Evolutionary conservation across 805 yeast species (phyloP).

Genomic region (Ogataea degrootiae): DNA sequence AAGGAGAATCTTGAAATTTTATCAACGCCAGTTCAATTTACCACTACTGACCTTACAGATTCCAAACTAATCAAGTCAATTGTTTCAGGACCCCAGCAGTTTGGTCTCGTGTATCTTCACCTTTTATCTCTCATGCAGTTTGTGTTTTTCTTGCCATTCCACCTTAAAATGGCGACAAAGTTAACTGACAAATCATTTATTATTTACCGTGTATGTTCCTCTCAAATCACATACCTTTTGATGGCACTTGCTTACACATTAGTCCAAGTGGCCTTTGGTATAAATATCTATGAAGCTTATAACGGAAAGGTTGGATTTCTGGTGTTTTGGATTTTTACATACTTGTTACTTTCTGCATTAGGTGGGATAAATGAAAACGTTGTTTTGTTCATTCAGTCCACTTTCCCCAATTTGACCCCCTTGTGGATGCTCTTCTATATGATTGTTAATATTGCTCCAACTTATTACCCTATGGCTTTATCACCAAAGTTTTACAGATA

Average conservation of each 20-base stretch:
- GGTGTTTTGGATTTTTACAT: conserved; percentile 63
- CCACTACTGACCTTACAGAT: conserved; percentile 39
- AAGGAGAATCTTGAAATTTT: conserved; percentile 2
- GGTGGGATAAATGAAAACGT: conserved; percentile 67
- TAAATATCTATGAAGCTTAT: conserved; percentile 52
- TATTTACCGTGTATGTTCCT: conserved; percentile 44
- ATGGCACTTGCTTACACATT: conserved; percentile 53
- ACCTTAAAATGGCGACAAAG: conserved; percentile 41
- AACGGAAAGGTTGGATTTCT: conserved; percentile 62
- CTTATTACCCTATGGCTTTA: conserved; percentile 56
- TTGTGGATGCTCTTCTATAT: conserved; percentile 69
- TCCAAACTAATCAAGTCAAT: conserved; percentile 42
- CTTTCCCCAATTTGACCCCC: conserved; percentile 56
- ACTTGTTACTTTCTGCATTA: conserved; percentile 61
- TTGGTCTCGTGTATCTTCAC: conserved; percentile 64
- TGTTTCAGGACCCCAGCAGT: conserved; percentile 60
- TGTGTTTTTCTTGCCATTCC: conserved; percentile 50
- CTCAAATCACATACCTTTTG: conserved; percentile 46
- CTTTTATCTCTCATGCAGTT: conserved; percentile 66
- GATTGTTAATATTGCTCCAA: conserved; percentile 56
- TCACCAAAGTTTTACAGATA: conserved; percentile 50
- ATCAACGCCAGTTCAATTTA: conserved; percentile 16
- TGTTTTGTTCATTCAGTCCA: conserved; percentile 43
- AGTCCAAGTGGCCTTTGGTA: conserved; percentile 60
- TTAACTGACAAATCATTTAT: conserved; percentile 44